Conservation (phyloP, 345 rosid genomes). For the Clarkia xantiana region DNA sequence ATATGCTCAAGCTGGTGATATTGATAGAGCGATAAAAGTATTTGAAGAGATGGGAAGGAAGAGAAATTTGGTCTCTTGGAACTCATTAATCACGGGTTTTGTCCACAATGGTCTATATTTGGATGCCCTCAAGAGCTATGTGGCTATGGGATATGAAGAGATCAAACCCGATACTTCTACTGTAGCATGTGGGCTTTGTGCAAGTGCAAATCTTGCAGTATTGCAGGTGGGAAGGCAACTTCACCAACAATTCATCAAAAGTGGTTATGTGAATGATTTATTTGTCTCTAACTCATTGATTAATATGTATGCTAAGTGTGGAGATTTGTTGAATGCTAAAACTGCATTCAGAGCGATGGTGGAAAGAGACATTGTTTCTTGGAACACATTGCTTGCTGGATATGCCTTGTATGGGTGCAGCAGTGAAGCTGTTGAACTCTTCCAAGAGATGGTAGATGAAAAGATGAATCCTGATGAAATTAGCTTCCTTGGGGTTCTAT, state of each 20-base stretch:
- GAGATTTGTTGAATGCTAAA: constrained; percentile 14
- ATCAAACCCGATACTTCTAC: constrained; percentile 18
- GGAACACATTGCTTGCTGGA: constrained; percentile 30
- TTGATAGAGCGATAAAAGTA: constrained; percentile 14
- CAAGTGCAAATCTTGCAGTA: constrained; percentile 26
- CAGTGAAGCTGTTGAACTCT: constrained; percentile 19
- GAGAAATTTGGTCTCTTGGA: constrained; percentile 28
- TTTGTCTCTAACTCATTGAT: constrained; percentile 15
- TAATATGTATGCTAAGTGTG: constrained; percentile 27
- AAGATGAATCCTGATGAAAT: constrained; percentile 12
- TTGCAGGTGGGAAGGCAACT: constrained; percentile 21
- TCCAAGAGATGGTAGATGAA: constrained; percentile 17
- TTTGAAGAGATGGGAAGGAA: constrained; percentile 18
- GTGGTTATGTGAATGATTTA: constrained; percentile 9
- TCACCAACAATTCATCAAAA: constrained; percentile 17
- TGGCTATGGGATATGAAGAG: constrained; percentile 12
- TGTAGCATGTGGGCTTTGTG: constrained; percentile 20
- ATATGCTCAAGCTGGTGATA: constrained; percentile 21
- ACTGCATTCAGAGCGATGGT: constrained; percentile 12
- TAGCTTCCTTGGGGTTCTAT: constrained; percentile 9
- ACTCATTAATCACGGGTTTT: constrained; percentile 25
- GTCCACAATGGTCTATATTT: constrained; percentile 15
- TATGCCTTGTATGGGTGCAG: constrained; percentile 27
- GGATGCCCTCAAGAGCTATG: constrained; percentile 13
- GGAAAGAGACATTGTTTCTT: constrained; percentile 18